Base-by-base conservation (phyloP, 208 protist genomes). In the Trypanosoma platydactyli region DNA sequence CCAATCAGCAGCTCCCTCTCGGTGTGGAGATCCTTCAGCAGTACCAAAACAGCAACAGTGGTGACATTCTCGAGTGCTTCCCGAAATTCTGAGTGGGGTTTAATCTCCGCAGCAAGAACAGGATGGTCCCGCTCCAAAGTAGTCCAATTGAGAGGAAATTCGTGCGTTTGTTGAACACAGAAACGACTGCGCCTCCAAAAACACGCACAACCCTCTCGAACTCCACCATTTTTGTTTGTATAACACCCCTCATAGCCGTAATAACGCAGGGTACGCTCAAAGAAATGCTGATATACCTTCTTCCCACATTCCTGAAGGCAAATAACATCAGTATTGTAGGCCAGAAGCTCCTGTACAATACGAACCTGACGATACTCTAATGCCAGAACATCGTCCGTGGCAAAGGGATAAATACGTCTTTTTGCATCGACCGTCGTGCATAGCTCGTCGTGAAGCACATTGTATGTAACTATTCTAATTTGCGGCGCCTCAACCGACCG, bases 371-470 rank as follows among this genome's bases (percentile, higher is more conserved):
- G 83, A 57, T 86, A 83, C 41, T 82, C 73, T n/a, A 89, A 67
- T 44, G 79, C 62, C 22, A 97, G 71, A 11, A 91, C 57, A 22
- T 88, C 87, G 22, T 90, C 84, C 20, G 82, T 86, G 46, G 84
- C 85, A 71, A 95, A 95, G 20, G 89, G 88, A 67, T 96, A 97
- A 54, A 97, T 94, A 50, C 79, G 68, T 55, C 63, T 68, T 49
- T 82, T 80, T 35, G 80, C 84, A 52, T 63, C 58, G 49, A 73
- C 80, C 7, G 78, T 84, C 11, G 73, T 90, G 59, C 86, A 94
- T 56, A 94, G 94, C 51, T 85, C 82, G 57, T 97, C 92, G 71
- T 94, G 83, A 7, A 97, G 81, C 7, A 97, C 84, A 75, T 97
- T 97, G 79, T 97, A 97, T 20, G 87, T 84, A n/a, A 92, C 77